These are phyloP conservation scores for Pestalotiopsis sp. DNA, from an alignment of 2,329 filamentous ascomycete genomes.

Conservation along the genomic window DNA sequence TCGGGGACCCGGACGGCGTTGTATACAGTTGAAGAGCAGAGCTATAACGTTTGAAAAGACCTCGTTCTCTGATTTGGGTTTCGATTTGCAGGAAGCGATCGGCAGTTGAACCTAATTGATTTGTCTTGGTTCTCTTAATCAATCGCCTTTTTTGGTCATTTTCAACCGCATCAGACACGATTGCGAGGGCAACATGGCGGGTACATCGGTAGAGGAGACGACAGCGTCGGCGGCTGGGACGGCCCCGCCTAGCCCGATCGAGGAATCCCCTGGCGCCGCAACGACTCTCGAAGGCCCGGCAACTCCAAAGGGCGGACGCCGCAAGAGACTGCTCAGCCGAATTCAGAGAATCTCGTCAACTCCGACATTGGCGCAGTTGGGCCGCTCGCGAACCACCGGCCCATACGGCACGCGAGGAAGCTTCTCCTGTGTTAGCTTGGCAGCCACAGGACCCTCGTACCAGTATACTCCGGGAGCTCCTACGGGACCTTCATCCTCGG, in stretches of 20 bases:
- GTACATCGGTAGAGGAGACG: background rate
- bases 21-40: background rate
- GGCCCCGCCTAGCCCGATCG: conserved; percentile 15
- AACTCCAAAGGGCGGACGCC: conserved; percentile 65
- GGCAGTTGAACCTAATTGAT: background rate
- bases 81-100: background rate
- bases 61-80: background rate
- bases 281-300: conserved; percentile 24
- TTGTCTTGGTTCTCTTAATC: background rate
- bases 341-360: conserved; percentile 84
- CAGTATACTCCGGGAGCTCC: conserved; percentile 33
- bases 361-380: conserved; percentile 67
- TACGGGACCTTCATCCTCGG: conserved; percentile 23
- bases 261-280: conserved; percentile 3
- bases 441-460: conserved; percentile 43
- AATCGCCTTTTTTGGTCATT: background rate
- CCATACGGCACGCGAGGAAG: conserved; percentile 62
- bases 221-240: background rate
- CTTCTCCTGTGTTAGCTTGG: conserved; percentile 59
- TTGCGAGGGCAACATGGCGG: background rate
- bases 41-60: background rate
- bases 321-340: conserved; percentile 71
- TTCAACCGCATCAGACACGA: background rate
- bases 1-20: background rate
- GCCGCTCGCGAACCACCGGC: conserved; percentile 69